A percentile compares a stretch with the other conserved stretches of the same genome.
Evolutionary conservation across 1,139 yeast species (phyloP).

Genomic region (Protomyces inouyei): DNA sequence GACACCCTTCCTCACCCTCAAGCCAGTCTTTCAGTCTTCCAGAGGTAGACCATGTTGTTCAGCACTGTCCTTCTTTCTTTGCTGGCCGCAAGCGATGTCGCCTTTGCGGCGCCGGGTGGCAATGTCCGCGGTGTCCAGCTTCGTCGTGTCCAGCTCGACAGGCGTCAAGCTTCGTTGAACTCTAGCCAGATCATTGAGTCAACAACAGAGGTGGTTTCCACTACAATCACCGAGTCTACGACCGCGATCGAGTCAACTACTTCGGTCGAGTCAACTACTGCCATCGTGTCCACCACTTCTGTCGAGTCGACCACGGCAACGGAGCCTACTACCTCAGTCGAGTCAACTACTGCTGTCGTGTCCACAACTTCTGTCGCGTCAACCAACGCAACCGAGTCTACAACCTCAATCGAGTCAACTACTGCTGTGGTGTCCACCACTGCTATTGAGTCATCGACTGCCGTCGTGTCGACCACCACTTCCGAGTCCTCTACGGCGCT

Average conservation of each 20-base stretch:
- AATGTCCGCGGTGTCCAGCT: background rate
- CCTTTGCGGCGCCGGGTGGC: background rate
- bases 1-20: background rate
- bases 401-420: background rate
- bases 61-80: background rate
- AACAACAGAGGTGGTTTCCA: no score
- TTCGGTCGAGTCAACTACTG: background rate
- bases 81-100: background rate
- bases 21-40: background rate
- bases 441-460: background rate
- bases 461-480: background rate
- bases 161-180: background rate
- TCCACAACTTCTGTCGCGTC: background rate
- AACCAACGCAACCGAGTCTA: background rate
- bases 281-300: background rate
- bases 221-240: background rate
- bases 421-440: background rate
- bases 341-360: background rate
- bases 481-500: background rate
- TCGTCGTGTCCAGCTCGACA: background rate
- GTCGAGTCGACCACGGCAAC: background rate
- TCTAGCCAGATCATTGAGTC: background rate
- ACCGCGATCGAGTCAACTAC: background rate
- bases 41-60: background rate
- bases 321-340: background rate